These are phyloP conservation scores for Nyssa sinensis DNA, from an alignment of 148 eudicot species.

Conservation along the genomic window DNA sequence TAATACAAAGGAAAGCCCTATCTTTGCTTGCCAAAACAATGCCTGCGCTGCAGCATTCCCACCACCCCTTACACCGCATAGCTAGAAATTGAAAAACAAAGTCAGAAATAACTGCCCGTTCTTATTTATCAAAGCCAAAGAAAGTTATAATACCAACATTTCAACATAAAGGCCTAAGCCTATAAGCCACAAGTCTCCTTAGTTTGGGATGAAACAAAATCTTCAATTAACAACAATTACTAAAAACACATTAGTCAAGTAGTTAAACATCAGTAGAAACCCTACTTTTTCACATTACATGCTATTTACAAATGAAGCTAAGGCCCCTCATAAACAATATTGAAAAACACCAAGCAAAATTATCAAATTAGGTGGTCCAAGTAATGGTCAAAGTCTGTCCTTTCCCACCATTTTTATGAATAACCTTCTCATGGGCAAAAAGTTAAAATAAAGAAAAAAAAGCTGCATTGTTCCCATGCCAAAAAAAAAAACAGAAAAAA, in stretches of 20 bases:
- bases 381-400: not conserved
- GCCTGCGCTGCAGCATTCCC: slow-evolving; percentile 99
- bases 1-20: slow-evolving; percentile 66
- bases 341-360: not conserved
- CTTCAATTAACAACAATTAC: too few relatives aligned
- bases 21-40: slow-evolving; percentile 78
- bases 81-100: slow-evolving; percentile 33
- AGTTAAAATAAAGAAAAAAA: not conserved
- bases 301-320: not conserved
- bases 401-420: not conserved
- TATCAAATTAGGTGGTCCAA: not conserved
- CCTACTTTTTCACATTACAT: not conserved
- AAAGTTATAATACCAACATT: not conserved
- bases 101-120: not conserved
- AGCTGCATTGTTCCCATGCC: not conserved
- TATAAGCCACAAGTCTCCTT: not conserved
- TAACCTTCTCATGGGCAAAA: not conserved
- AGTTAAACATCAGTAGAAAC: not conserved
- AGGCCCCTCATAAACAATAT: not conserved
- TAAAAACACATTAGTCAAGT: not conserved
- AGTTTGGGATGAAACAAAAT: not conserved
- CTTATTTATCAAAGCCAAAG: too few relatives aligned
- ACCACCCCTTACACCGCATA: slow-evolving; percentile 97
- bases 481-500: too few relatives aligned
- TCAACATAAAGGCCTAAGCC: not conserved